Evolutionary conservation across 192 early-diverging fungal genomes (phyloP).

Genomic region (Podochytrium sp.): DNA sequence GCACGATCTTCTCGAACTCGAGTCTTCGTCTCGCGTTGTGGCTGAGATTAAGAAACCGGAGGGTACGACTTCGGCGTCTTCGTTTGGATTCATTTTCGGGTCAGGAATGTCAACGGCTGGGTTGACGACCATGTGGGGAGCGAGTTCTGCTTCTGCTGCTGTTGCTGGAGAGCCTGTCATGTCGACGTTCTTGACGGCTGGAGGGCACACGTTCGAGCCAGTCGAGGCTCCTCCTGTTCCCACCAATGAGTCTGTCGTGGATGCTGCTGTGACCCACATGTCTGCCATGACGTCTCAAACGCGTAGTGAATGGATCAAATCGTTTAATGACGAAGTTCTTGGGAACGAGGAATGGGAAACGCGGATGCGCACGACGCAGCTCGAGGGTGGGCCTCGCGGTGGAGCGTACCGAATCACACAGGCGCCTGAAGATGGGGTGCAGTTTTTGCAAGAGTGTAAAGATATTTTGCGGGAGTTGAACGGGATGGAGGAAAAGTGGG

Average conservation of each 20-base stretch:
- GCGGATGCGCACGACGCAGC: constrained; percentile 51
- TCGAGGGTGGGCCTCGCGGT: constrained; percentile 52
- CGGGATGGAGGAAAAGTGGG: background rate
- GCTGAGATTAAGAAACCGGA: background rate
- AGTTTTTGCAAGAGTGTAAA: constrained; percentile 44
- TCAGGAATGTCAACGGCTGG: constrained; percentile 11
- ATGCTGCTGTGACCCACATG: background rate
- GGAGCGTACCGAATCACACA: constrained; percentile 45
- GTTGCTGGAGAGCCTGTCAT: background rate
- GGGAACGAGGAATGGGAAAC: constrained; percentile 49
- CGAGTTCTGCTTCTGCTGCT: background rate
- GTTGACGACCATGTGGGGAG: background rate
- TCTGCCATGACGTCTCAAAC: background rate
- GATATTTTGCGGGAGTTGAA: constrained; percentile 33
- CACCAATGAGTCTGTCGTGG: background rate
- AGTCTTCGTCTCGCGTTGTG: background rate
- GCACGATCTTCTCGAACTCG: background rate
- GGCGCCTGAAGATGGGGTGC: constrained; percentile 49
- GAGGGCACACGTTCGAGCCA: background rate
- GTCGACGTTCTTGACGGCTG: constrained; percentile 1
- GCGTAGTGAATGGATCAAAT: constrained; percentile 27
- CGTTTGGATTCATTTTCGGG: constrained; percentile 17
- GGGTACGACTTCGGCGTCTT: background rate
- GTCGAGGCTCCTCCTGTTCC: background rate
- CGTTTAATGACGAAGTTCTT: constrained; percentile 40